These are phyloP conservation scores for Trichoderma atroviride DNA, from an alignment of 2,329 filamentous ascomycete genomes.

Conservation along the genomic window DNA sequence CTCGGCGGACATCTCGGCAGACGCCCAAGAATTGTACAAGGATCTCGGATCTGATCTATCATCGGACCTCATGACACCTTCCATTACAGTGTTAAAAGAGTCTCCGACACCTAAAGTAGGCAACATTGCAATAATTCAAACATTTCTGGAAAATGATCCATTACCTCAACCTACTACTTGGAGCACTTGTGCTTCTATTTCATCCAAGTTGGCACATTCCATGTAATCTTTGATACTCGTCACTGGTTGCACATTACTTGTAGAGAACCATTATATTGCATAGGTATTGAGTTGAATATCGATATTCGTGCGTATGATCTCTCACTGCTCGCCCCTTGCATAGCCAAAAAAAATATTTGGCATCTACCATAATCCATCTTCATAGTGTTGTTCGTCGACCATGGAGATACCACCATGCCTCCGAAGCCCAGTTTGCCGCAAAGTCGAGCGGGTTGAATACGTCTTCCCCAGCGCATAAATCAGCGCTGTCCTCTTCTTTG, in stretches of 20 bases:
- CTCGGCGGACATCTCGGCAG: no score
- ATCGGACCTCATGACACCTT: background rate
- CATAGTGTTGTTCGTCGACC: background rate
- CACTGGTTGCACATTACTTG: background rate
- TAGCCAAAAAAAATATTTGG: background rate
- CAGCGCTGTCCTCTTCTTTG: background rate
- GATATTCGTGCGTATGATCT: background rate
- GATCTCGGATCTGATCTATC: background rate
- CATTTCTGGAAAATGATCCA: no score
- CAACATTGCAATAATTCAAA: no score
- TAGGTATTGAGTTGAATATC: constrained; percentile 9
- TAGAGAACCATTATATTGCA: background rate
- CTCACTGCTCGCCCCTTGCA: background rate
- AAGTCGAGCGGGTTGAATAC: constrained; percentile 9
- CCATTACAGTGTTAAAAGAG: background rate
- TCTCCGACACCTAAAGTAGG: background rate
- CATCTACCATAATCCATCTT: background rate
- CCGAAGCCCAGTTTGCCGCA: constrained; percentile 2
- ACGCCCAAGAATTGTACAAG: background rate
- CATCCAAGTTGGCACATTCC: background rate
- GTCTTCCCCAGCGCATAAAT: background rate
- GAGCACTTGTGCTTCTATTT: background rate
- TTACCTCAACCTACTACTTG: background rate
- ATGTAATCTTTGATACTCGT: background rate
- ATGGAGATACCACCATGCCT: background rate